These are phyloP conservation scores for Filobasidium floriforme DNA, from an alignment of 768 basidiomycete species.

Conservation along the genomic window DNA sequence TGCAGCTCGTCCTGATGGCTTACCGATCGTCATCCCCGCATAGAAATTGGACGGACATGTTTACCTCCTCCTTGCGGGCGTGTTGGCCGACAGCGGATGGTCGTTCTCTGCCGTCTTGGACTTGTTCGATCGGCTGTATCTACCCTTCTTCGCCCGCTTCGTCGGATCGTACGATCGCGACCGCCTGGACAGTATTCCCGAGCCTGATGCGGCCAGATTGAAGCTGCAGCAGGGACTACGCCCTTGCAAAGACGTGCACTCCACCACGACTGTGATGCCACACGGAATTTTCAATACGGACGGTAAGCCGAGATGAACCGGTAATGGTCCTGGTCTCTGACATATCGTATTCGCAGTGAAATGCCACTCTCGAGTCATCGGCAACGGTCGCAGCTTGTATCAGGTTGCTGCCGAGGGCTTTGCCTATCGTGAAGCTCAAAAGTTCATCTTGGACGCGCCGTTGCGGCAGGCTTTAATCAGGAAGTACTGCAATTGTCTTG, in stretches of 20 bases:
- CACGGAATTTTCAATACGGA: not conserved
- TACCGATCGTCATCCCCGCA: not conserved
- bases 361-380: not conserved
- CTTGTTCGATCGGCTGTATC: not conserved
- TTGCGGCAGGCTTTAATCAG: too few species aligned
- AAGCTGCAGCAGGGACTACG: not conserved
- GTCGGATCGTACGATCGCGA: not conserved
- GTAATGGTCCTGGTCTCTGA: too few species aligned
- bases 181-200: not conserved
- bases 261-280: not conserved
- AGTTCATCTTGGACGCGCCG: too few species aligned
- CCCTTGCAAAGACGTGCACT: not conserved
- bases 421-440: not conserved
- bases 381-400: not conserved
- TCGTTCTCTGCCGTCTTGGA: not conserved
- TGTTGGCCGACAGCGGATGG: not conserved
- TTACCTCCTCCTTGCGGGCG: not conserved
- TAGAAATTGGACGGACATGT: not conserved
- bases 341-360: not conserved
- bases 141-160: conserved; percentile 3
- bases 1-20: not conserved
- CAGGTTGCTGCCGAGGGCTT: not conserved
- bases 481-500: too few species aligned
- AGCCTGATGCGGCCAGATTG: not conserved
- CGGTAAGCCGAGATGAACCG: too few species aligned